phyloP scores from a whole-genome alignment of 495 filamentous ascomycete genomes.

The Amniculicola lignicola region DNA sequence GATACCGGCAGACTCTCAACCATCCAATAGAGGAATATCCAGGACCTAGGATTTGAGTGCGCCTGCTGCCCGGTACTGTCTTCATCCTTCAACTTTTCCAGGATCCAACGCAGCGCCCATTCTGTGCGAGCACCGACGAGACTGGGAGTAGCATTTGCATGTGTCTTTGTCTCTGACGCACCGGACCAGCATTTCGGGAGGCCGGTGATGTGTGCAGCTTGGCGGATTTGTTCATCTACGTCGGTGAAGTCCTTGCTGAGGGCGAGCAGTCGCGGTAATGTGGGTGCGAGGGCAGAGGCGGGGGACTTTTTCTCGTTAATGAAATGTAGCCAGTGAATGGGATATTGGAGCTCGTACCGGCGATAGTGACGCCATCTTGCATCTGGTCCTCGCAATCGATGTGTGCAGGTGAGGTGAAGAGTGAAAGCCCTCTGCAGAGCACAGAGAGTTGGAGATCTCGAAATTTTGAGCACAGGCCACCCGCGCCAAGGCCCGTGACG shows the following conservation, averaged over 20 bases:
- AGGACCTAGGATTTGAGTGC: conserved; percentile 21
- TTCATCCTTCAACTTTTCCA: conserved; percentile 55
- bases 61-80: conserved; percentile 29
- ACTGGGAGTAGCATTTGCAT: conserved; percentile 39
- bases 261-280: conserved; percentile 29
- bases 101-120: conserved; percentile 66
- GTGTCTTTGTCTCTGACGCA: not conserved
- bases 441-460: no score
- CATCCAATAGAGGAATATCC: conserved; percentile 31
- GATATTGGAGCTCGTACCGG: no score
- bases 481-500: conserved; percentile 4
- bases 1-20: conserved; percentile 27
- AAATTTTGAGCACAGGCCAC: conserved; percentile 23
- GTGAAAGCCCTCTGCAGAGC: no score
- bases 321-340: no score
- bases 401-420: not conserved
- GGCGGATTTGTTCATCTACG: conserved; percentile 32
- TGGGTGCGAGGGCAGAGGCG: not conserved
- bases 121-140: conserved; percentile 51
- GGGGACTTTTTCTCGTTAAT: not conserved
- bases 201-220: conserved; percentile 27
- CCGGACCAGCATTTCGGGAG: conserved; percentile 37
- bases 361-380: conserved; percentile 5
- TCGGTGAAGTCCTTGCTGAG: conserved; percentile 20
- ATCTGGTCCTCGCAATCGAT: not conserved